A percentile compares a stretch with the other conserved stretches of the same genome.
phyloP scores from a whole-genome alignment of 129 eudicot species.

The Silybum marianum region DNA sequence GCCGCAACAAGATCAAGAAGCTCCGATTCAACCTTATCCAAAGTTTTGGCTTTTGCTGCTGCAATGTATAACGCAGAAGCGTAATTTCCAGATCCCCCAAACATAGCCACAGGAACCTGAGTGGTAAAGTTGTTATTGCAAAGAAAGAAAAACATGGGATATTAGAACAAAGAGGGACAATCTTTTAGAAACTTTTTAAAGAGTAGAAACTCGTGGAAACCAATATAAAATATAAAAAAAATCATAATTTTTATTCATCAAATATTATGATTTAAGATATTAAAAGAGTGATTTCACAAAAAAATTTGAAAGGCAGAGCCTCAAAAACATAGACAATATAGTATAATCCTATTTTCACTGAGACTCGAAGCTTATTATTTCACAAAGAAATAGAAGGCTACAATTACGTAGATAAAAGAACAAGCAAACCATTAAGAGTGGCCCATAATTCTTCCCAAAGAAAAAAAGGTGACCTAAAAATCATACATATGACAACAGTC shows the following conservation, averaged over 20 bases:
- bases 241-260: no score
- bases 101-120: slow-evolving; percentile 83
- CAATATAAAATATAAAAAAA: no score
- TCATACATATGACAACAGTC: not conserved
- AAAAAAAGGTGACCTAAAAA: not conserved
- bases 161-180: not conserved
- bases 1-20: slow-evolving; percentile 67
- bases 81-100: slow-evolving; percentile 79
- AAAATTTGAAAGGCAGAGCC: not conserved
- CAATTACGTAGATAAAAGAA: not conserved
- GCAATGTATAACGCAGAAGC: slow-evolving; percentile 81
- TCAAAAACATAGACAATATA: not conserved
- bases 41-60: slow-evolving; percentile 64
- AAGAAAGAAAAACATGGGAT: not conserved
- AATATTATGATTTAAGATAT: no score
- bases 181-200: no score
- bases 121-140: slow-evolving; percentile 3
- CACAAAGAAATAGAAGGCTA: not conserved
- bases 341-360: not conserved
- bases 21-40: slow-evolving; percentile 86
- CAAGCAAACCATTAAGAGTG: not conserved
- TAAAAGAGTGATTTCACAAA: not conserved
- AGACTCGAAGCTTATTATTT: not conserved
- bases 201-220: no score
- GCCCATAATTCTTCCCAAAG: not conserved